Base-by-base conservation (phyloP, 2,329 filamentous ascomycete species). In the Nannizzia gypsea region DNA sequence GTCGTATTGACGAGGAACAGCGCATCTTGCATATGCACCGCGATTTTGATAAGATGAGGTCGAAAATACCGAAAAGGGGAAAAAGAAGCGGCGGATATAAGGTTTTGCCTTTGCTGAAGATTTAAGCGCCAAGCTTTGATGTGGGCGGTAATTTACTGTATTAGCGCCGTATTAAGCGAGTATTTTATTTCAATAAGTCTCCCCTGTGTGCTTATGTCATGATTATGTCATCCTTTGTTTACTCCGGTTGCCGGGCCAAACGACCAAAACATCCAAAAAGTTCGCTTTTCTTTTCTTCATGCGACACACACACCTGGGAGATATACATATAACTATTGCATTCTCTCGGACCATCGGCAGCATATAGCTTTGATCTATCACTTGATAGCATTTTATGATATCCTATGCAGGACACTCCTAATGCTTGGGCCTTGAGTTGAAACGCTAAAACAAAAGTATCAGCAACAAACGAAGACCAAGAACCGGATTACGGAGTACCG, bases 171-270 rank as follows among this genome's bases (percentile, higher is more conserved):
- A 46, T 46, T 24, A 9, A 11, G 4, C 3, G 17, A 9, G 42
- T 48, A 26, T 48, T 26, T 24, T 15, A 24, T 48, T 13, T 13
- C 11, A 22, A 24, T 17, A 24, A 31, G 15, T n/a, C 26, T 15
- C 50, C 50, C 31, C 50, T 17, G 0, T n/a, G 3, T 2, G 28
- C 44, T 54, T 54, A 54, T 54, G 50, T 54, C 24, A 54, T 54
- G 44, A 9, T 54, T 54, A 54, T 54, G 50, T 54, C 13, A 54
- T 54, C 50, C 28, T 54, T 20, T 54, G 50, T 54, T 54, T 54
- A 54, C 28, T 31, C n/a, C n/a, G 22, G 50, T 54, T 54, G 50
- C 50, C 26, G 50, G 50, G 50, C 24, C 50, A 54, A 54, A 22
- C 15, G 9, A 36, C 13, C 50, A 54, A 54, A 54, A 54, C 50